Conservation (phyloP, 2,329 filamentous ascomycete species). For the Pseudonectria foliicola region DNA sequence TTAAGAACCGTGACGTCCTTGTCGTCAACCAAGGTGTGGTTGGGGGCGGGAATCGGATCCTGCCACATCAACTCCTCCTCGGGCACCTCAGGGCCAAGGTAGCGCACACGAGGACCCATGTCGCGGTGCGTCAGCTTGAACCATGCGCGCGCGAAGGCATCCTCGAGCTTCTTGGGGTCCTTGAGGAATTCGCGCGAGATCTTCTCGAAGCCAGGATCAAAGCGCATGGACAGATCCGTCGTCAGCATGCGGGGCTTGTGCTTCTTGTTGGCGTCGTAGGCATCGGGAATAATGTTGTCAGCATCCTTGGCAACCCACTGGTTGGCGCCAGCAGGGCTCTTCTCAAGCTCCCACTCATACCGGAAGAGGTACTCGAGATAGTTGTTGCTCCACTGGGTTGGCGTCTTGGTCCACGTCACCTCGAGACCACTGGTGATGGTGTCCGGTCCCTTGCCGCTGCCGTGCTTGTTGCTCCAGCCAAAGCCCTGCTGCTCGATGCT, state of each 20-base stretch:
- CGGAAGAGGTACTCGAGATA: conserved; percentile 74
- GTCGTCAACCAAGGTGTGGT: conserved; percentile 53
- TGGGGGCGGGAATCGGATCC: conserved; percentile 57
- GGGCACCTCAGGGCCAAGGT: conserved; percentile 68
- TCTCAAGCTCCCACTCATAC: conserved; percentile 70
- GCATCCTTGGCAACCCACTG: conserved; percentile 70
- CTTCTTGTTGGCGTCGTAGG: conserved; percentile 62
- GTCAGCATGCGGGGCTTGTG: conserved; percentile 68
- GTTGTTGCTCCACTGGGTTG: conserved; percentile 58
- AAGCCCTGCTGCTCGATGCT: conserved; percentile 60
- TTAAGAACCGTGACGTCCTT: conserved; percentile 59
- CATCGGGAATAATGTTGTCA: conserved; percentile 59
- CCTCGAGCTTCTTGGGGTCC: conserved; percentile 61
- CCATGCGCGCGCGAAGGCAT: conserved; percentile 68
- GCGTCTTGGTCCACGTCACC: conserved; percentile 72
- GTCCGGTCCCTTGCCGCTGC: conserved; percentile 60
- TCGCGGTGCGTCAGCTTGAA: conserved; percentile 81
- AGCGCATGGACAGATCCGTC: conserved; percentile 65
- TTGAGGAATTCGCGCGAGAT: conserved; percentile 64
- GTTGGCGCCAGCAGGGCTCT: conserved; percentile 68
- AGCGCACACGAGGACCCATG: conserved; percentile 64
- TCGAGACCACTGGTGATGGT: conserved; percentile 71
- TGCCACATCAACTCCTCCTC: conserved; percentile 67
- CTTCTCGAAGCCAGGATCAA: conserved; percentile 71
- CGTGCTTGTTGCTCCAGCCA: conserved; percentile 61